These are phyloP conservation scores for Xylaria hypoxylon DNA, from an alignment of 2,329 filamentous ascomycete genomes.

Conservation along the genomic window DNA sequence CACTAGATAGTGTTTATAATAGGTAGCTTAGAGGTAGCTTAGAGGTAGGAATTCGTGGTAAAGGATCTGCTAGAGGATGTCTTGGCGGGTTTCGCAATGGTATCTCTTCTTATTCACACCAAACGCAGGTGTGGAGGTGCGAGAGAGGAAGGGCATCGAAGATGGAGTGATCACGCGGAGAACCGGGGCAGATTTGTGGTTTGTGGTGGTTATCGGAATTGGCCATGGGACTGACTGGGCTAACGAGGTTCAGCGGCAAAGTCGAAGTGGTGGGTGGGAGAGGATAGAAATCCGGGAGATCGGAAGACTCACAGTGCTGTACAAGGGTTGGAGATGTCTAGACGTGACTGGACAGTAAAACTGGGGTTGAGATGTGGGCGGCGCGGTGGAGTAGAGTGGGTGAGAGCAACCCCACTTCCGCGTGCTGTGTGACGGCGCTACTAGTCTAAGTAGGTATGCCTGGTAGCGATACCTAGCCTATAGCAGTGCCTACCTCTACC, in stretches of 20 bases:
- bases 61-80: background rate
- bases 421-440: conserved; percentile 29
- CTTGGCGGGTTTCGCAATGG: conserved; percentile 16
- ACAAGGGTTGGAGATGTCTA: conserved; percentile 34
- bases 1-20: conserved; percentile 1
- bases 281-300: conserved; percentile 49
- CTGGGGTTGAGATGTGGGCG: conserved; percentile 17
- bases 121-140: conserved; percentile 18
- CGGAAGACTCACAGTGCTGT: conserved; percentile 46
- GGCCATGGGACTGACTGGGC: conserved; percentile 10
- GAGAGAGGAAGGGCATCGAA: conserved; percentile 2
- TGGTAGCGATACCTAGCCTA: conserved; percentile 18
- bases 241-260: conserved; percentile 31
- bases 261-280: conserved; percentile 26
- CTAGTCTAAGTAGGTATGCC: no score
- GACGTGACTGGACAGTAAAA: conserved; percentile 21
- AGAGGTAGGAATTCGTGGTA: conserved; percentile 7
- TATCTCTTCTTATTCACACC: conserved; percentile 10
- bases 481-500: background rate
- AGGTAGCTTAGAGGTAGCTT: no score
- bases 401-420: conserved; percentile 33
- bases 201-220: conserved; percentile 30
- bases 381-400: conserved; percentile 19
- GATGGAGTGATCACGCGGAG: conserved; percentile 19
- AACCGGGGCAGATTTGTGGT: conserved; percentile 20